Evolutionary conservation across 2,329 filamentous ascomycete genomes (phyloP), one percentile per base, ranked within the genome.

Genomic region (Phaeomoniella chlamydospora): DNA sequence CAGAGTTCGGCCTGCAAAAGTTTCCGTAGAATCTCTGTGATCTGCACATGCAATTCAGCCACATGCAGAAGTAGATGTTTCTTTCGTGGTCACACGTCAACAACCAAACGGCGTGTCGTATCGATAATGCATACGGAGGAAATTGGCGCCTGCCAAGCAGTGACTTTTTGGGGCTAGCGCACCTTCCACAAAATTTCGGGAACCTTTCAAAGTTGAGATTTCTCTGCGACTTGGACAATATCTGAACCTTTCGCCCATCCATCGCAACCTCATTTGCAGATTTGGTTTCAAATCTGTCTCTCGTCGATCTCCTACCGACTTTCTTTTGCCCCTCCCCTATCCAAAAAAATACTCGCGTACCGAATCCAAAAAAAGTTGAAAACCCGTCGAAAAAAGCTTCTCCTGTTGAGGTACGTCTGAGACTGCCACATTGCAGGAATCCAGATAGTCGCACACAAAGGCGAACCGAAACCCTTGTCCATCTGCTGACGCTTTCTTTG

Each of bases 341-440:
- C 36, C 37, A 39, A 38, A 46, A 51, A 53, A 52, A 43, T 45
- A 49, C 45, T 51, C 49, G 45, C 50, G 47, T 37, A 44, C 33
- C 36, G 29, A 58, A 41, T 49, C 26, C 37, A 46, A 51, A 53
- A 53, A 52, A 50, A 54, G 46, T 44, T 49, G 49, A 54, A 59
- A 61, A 61, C 52, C 45, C 43, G 43, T 41, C 43, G 49, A 56
- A 57, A 56, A 52, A 49, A 42, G 34, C 29, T 31, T 37, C 39
- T 42, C 38, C 41, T 42, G 17, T 32, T 37, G 35, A 36, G 37
- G 43, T 44, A 41, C 46, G 43, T 44, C 15, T 18, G 39, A 39
- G 35, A 37, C 34, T 35, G 32, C 15, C 18, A 26, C 38, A 18
- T 38, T 31, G 40, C 33, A 35, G 38, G 39, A 36, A 41, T 37